Conservation (phyloP, 192 early-diverging fungal genomes). For the Backusella circina region DNA sequence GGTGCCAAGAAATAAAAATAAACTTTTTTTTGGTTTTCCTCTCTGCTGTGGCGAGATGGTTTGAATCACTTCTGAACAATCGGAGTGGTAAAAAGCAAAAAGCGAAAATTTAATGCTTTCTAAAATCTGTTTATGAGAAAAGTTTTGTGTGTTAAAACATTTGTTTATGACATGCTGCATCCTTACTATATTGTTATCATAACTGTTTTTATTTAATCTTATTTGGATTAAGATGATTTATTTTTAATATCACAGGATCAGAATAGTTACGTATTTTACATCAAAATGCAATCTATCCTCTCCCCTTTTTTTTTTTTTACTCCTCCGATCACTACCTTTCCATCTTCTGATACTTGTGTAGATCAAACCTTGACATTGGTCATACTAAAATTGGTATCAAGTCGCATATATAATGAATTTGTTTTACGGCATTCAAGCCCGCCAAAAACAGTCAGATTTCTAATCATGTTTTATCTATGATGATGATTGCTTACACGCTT, state of each 20-base stretch:
- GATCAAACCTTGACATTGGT: neutral
- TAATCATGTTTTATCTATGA: neutral
- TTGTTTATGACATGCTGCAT: neutral
- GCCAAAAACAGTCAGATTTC: neutral
- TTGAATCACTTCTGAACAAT: neutral
- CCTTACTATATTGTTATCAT: neutral
- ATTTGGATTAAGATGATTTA: neutral
- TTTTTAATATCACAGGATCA: neutral
- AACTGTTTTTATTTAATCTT: neutral
- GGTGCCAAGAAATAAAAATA: neutral
- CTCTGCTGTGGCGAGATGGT: neutral
- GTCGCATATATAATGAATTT: neutral
- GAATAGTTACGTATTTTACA: neutral
- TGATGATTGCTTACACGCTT: neutral
- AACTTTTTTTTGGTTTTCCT: neutral
- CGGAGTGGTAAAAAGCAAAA: neutral
- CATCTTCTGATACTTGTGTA: neutral
- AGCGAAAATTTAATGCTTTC: neutral
- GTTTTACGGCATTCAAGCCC: neutral
- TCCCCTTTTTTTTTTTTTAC: neutral
- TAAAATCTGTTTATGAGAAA: neutral
- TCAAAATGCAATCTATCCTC: neutral
- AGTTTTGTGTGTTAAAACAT: neutral
- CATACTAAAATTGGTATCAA: neutral
- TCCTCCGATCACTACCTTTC: neutral